Evolutionary conservation across 2,329 filamentous ascomycete genomes (phyloP), one percentile per base, ranked within the genome.

Genomic region (Parastagonospora avenae): DNA sequence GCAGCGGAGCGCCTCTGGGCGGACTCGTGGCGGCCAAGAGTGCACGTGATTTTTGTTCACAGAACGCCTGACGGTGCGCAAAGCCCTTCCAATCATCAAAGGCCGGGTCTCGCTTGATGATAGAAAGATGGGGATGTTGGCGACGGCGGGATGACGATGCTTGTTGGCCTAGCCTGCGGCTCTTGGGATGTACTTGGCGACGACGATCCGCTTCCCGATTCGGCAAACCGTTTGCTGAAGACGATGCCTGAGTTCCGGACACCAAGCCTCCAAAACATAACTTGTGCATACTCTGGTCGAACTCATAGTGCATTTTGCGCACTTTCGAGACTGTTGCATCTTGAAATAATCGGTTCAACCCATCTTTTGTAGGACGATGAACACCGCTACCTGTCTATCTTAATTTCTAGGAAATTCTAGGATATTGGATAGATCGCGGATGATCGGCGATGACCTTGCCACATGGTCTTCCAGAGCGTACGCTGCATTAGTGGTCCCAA

Each of bases 1-100:
- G 62, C 59, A 37, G 57, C 54, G 55, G 53, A 58, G 40, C 43
- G 44, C 32, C 37, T 43, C 45, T 48, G 28, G 48, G 54, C 50
- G 52, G 42, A 37, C 35, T 41, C 19, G 35, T 43, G 36, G 33
- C 35, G 29, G 48, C 54, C 57, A 59, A 59, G 55, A 38, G 40
- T 24, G 16, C 45, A 50, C 50, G 42, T 57, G 48, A 44, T 40
- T 12, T 28, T 16, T 40, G 11, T n/a, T 38, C n/a, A 38, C 29
- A 19, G 48, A 11, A 29, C 16, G 44, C 42, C 49, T 48, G 11
- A 54, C n/a, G n/a, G 15, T 10, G 16, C n/a, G 14, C 19, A 10
- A 4, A 10, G 5, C 27, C 42, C 29, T 19, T 30, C 55, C 50
- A 59, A 59, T 61, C 1, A 36, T 7, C 15, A 6, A 15, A 29